These are phyloP conservation scores for Leccinum sublutescens DNA, from an alignment of 768 basidiomycete species.

Conservation along the genomic window DNA sequence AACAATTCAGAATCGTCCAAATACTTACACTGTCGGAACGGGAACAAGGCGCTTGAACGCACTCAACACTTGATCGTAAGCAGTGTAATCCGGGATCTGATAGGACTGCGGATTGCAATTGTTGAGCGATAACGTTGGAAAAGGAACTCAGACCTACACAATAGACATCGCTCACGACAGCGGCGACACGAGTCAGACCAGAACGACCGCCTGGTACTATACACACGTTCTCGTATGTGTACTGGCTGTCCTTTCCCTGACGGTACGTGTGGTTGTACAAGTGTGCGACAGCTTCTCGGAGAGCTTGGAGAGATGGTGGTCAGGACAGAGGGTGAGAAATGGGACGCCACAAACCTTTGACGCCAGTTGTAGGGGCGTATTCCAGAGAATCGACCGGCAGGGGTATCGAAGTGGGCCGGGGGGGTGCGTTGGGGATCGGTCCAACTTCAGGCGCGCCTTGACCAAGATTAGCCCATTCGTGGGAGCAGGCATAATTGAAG, in stretches of 20 bases:
- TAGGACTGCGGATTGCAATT: slow-evolving; percentile 53
- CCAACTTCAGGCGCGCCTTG: slow-evolving; percentile 92
- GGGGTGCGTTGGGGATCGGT: slow-evolving; percentile 70
- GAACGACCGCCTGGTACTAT: slow-evolving; percentile 94
- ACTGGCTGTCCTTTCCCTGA: slow-evolving; percentile 75
- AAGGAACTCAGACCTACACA: slow-evolving; percentile 44
- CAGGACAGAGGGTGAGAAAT: neutral
- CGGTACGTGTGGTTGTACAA: slow-evolving; percentile 89
- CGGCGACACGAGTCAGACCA: slow-evolving; percentile 86
- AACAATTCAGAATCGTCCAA: neutral
- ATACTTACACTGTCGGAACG: slow-evolving; percentile 81
- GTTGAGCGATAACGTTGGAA: neutral
- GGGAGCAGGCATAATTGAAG: slow-evolving; percentile 73
- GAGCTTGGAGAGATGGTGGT: slow-evolving; percentile 40
- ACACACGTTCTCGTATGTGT: slow-evolving; percentile 90
- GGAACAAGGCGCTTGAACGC: slow-evolving; percentile 89
- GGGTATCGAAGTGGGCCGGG: slow-evolving; percentile 58
- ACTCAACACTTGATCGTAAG: slow-evolving; percentile 79
- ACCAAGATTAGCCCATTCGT: slow-evolving; percentile 88
- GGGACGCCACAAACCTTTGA: slow-evolving; percentile 55
- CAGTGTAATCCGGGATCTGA: slow-evolving; percentile 91
- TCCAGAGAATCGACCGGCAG: slow-evolving; percentile 74
- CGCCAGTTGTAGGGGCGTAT: slow-evolving; percentile 91
- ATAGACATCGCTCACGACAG: slow-evolving; percentile 89
- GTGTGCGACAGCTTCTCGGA: slow-evolving; percentile 87